A percentile compares a stretch with the other conserved stretches of the same genome.
phyloP scores from a whole-genome alignment of 495 filamentous ascomycete genomes.

The Talaromyces nanjingensis region DNA sequence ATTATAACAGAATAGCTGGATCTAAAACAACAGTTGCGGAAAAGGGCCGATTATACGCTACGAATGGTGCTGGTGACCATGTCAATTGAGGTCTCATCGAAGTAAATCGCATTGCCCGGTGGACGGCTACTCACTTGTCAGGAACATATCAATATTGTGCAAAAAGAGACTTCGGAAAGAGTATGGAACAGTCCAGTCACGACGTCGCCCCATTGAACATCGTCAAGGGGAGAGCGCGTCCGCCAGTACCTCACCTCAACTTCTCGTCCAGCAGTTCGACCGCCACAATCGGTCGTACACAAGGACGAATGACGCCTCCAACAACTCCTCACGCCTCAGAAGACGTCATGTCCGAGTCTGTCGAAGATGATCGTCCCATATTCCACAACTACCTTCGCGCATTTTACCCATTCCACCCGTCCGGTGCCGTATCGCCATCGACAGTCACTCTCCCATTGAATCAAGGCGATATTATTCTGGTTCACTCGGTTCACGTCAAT shows the following conservation, averaged over 20 bases:
- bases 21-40: not conserved
- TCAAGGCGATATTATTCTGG: slow-evolving; percentile 83
- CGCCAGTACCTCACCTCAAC: slow-evolving; percentile 17
- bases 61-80: slow-evolving; percentile 4
- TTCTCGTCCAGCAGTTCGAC: slow-evolving; percentile 31
- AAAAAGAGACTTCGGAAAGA: slow-evolving; percentile 12
- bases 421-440: slow-evolving; percentile 58
- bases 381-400: slow-evolving; percentile 95
- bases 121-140: not conserved
- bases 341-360: slow-evolving; percentile 43
- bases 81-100: slow-evolving; percentile 4
- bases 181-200: slow-evolving; percentile 35
- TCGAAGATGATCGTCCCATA: slow-evolving; percentile 47
- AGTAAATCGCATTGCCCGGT: slow-evolving; percentile 5
- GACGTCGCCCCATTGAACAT: slow-evolving; percentile 70
- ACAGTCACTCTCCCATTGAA: slow-evolving; percentile 85
- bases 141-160: slow-evolving; percentile 9
- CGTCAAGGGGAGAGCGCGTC: slow-evolving; percentile 51
- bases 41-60: not conserved
- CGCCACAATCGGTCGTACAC: slow-evolving; percentile 14
- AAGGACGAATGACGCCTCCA: slow-evolving; percentile 57
- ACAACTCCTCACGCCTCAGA: slow-evolving; percentile 57
- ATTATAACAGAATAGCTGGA: not conserved
- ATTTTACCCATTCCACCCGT: slow-evolving; percentile 89
- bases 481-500: slow-evolving; percentile 97